phyloP scores from a whole-genome alignment of 345 rosid species.

The Salix suchowensis region DNA sequence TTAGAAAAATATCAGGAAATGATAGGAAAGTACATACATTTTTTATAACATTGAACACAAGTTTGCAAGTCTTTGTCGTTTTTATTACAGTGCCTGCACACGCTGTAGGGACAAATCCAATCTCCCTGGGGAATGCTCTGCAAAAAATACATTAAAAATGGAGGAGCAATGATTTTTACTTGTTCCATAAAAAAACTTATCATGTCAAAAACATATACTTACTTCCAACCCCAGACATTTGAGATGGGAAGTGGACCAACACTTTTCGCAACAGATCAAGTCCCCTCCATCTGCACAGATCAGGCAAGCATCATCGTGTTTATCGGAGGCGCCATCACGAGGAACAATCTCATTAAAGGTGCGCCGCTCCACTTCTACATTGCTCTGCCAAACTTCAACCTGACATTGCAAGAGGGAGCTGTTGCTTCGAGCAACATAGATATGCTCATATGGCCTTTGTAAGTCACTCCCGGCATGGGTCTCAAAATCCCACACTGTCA shows the following conservation, averaged over 20 bases:
- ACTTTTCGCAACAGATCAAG: conserved; percentile 26
- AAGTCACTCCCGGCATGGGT: conserved; percentile 6
- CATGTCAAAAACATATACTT: neutral
- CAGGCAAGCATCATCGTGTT: conserved; percentile 23
- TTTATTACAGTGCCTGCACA: conserved; percentile 16
- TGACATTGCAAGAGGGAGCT: neutral
- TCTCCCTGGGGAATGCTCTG: conserved; percentile 21
- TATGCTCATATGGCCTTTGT: conserved; percentile 2
- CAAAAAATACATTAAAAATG: neutral
- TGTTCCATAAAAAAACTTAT: neutral
- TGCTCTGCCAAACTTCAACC: neutral
- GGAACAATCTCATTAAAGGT: neutral
- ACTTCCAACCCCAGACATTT: conserved; percentile 23
- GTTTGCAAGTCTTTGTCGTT: neutral
- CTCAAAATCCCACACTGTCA: conserved; percentile 20
- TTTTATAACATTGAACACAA: conserved; percentile 19
- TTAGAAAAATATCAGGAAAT: neutral
- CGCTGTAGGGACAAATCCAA: conserved; percentile 24
- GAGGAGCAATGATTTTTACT: neutral
- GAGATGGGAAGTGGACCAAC: conserved; percentile 27
- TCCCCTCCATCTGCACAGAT: conserved; percentile 34
- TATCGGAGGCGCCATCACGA: neutral
- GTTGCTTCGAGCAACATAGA: neutral
- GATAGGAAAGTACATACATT: conserved; percentile 11
- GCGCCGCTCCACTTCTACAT: neutral